Evolutionary conservation across 441 rosid genomes (phyloP).

Genomic region (Euphorbia schlechtendalii): DNA sequence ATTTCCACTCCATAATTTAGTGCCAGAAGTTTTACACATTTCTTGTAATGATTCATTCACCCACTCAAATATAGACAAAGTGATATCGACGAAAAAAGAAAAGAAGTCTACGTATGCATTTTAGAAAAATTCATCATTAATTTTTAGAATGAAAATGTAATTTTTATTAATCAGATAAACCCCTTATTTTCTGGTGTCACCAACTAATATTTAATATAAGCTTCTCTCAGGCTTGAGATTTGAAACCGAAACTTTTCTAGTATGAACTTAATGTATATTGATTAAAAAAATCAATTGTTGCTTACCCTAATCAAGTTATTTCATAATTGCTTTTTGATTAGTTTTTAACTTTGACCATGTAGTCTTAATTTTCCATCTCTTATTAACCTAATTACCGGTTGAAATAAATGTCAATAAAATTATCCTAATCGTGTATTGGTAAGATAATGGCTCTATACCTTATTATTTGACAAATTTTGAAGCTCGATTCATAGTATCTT

Average conservation of each 20-base stretch:
- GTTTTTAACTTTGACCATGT: background rate
- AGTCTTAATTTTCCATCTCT: background rate
- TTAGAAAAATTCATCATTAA: constrained; percentile 1
- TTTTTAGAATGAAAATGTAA: background rate
- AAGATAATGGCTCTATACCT: constrained; percentile 32
- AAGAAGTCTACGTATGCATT: constrained; percentile 5
- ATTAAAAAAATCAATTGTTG: too few relatives aligned
- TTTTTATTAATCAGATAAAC: too few relatives aligned
- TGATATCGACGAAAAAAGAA: background rate
- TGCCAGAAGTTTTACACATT: background rate
- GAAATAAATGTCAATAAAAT: background rate
- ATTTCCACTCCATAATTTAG: constrained; percentile 4
- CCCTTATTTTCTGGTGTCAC: too few relatives aligned
- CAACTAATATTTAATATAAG: too few relatives aligned
- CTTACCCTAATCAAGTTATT: background rate
- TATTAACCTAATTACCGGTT: background rate
- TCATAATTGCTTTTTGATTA: background rate
- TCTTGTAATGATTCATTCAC: background rate
- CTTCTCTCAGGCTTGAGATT: too few relatives aligned
- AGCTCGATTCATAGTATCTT: constrained; percentile 19
- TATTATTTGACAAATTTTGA: constrained; percentile 25
- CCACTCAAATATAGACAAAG: background rate
- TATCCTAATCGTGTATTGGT: constrained; percentile 2
- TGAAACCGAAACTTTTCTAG: too few relatives aligned
- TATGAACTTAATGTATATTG: too few relatives aligned